Conservation (phyloP, 352 stramenopile genomes). For the Globisporangium paroecandrum region DNA sequence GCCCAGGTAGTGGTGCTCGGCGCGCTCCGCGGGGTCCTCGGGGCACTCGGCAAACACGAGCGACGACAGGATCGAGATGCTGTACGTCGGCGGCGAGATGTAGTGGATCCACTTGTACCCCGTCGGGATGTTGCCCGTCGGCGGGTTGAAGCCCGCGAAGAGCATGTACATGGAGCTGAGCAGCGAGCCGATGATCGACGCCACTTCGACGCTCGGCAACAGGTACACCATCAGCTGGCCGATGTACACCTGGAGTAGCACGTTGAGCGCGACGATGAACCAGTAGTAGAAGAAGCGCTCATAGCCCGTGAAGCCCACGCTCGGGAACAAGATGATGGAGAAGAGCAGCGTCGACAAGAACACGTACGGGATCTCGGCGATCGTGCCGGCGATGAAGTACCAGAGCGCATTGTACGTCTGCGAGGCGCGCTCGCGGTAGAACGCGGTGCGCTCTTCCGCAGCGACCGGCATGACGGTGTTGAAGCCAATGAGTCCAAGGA, state of each 20-base stretch:
- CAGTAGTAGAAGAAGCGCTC: conserved; percentile 39
- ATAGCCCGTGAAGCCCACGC: conserved; percentile 38
- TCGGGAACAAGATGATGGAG: conserved; percentile 39
- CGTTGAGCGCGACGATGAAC: conserved; percentile 41
- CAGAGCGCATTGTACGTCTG: conserved; percentile 87
- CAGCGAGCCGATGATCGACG: conserved; percentile 37
- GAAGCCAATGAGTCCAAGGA: conserved; percentile 78
- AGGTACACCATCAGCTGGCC: conserved; percentile 48
- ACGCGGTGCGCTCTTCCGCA: conserved; percentile 83
- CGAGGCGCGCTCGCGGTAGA: conserved; percentile 90
- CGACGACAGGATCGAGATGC: conserved; percentile 33
- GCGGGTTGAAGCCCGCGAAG: conserved; percentile 51
- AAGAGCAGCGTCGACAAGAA: conserved; percentile 35
- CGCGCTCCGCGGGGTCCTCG: conserved; percentile 8
- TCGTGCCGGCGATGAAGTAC: conserved; percentile 75
- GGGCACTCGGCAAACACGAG: conserved; percentile 41
- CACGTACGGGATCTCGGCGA: conserved; percentile 77
- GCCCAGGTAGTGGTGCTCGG: conserved; percentile 20
- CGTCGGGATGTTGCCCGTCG: conserved; percentile 32
- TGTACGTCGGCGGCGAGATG: conserved; percentile 46
- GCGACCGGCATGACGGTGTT: conserved; percentile 79
- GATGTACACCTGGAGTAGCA: conserved; percentile 47
- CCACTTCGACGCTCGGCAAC: conserved; percentile 40
- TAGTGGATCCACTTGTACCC: conserved; percentile 63
- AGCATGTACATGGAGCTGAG: conserved; percentile 61